Evolutionary conservation across 345 rosid species (phyloP).

Genomic region (Citrus cavaleriei): DNA sequence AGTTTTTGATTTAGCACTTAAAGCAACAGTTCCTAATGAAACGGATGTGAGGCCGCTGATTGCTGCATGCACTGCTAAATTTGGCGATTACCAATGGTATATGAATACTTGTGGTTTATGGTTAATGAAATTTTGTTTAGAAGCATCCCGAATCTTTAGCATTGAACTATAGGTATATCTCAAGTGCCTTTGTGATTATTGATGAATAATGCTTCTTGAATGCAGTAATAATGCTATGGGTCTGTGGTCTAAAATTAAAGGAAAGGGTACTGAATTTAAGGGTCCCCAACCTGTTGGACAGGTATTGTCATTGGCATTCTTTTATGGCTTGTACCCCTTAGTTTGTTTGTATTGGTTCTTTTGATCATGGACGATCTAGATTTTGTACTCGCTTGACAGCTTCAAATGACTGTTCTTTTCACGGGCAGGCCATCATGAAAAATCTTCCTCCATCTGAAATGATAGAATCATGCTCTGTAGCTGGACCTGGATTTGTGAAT

Average conservation of each 20-base stretch:
- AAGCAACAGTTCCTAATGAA: slow-evolving; percentile 54
- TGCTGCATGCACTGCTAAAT: slow-evolving; percentile 60
- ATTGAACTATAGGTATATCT: not conserved
- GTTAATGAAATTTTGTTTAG: not conserved
- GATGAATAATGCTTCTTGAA: not conserved
- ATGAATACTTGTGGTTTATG: not conserved
- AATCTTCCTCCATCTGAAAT: slow-evolving; percentile 80
- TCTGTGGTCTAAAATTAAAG: slow-evolving; percentile 69
- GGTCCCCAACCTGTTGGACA: slow-evolving; percentile 87
- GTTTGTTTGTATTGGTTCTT: not conserved
- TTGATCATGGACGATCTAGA: not conserved
- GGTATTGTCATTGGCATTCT: slow-evolving; percentile 31
- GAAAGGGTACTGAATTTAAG: slow-evolving; percentile 52
- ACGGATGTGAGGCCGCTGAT: slow-evolving; percentile 61
- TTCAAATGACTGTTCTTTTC: not conserved
- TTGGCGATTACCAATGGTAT: slow-evolving; percentile 96
- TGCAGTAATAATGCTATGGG: slow-evolving; percentile 95
- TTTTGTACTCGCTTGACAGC: not conserved
- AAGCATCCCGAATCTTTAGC: not conserved
- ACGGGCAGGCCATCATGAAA: slow-evolving; percentile 58
- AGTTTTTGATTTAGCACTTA: slow-evolving; percentile 59
- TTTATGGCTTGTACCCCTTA: not conserved
- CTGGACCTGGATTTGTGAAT: slow-evolving; percentile 95
- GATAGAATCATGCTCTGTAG: slow-evolving; percentile 78
- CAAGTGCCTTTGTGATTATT: not conserved